Evolutionary conservation across 768 basidiomycete species (phyloP).

Genomic region (Termitomyces sp.): DNA sequence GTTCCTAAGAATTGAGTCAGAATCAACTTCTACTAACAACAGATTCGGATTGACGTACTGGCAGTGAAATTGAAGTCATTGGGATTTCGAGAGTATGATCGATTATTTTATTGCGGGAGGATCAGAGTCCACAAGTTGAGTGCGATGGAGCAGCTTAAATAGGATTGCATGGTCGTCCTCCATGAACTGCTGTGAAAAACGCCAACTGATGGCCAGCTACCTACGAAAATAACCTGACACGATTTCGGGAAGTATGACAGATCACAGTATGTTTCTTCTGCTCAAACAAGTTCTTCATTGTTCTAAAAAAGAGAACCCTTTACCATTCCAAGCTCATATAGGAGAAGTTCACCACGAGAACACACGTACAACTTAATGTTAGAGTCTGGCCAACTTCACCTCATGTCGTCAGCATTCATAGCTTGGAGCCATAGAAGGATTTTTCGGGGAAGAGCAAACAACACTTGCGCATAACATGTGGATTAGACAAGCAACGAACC

Average conservation of each 20-base stretch:
- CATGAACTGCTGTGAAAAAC: not conserved
- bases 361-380: not conserved
- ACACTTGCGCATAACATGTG: not conserved
- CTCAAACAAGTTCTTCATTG: not conserved
- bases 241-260: not conserved
- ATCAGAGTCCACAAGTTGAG: not conserved
- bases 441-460: not conserved
- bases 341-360: not conserved
- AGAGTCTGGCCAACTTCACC: not conserved
- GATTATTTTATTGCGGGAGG: not conserved
- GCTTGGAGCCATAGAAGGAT: not conserved
- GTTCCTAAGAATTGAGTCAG: not conserved
- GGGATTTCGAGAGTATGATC: not conserved
- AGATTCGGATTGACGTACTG: not conserved
- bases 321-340: not conserved
- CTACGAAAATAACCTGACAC: not conserved
- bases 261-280: not conserved
- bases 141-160: constrained; percentile 1
- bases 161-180: not conserved
- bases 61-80: not conserved
- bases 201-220: not conserved
- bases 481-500: no score
- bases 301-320: not conserved
- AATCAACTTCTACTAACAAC: not conserved
- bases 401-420: not conserved